phyloP scores from a whole-genome alignment of 345 rosid genomes.

The Kandelia obovata region DNA sequence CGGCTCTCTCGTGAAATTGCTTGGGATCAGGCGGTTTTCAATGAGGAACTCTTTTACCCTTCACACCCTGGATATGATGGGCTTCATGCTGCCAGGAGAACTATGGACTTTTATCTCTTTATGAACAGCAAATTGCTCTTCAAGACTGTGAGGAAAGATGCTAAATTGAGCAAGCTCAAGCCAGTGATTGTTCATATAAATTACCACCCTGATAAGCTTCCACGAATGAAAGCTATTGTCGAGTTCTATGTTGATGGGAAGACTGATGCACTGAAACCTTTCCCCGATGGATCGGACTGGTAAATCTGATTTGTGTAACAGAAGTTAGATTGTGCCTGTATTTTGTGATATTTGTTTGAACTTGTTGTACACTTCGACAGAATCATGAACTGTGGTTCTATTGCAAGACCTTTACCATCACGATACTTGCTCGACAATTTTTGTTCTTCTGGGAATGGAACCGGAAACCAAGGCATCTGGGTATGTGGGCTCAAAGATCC shows the following conservation, averaged over 20 bases:
- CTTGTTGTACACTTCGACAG: too few relatives aligned
- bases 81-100: slow-evolving; percentile 29
- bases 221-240: slow-evolving; percentile 25
- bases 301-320: not conserved
- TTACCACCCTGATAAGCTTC: slow-evolving; percentile 36
- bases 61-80: slow-evolving; percentile 25
- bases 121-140: slow-evolving; percentile 36
- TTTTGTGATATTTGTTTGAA: too few relatives aligned
- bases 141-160: slow-evolving; percentile 31
- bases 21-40: slow-evolving; percentile 36
- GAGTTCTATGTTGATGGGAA: slow-evolving; percentile 27
- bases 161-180: slow-evolving; percentile 25
- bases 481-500: too few relatives aligned
- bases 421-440: too few relatives aligned
- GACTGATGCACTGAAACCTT: slow-evolving; percentile 25
- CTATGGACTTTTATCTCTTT: slow-evolving; percentile 30
- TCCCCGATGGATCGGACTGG: slow-evolving; percentile 31
- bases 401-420: too few relatives aligned
- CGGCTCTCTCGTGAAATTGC: slow-evolving; percentile 25
- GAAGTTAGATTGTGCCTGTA: too few relatives aligned
- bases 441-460: too few relatives aligned
- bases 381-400: too few relatives aligned
- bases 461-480: too few relatives aligned
- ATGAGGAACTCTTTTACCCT: slow-evolving; percentile 34
- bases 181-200: slow-evolving; percentile 30